A percentile compares a stretch with the other conserved stretches of the same genome.
These are phyloP conservation scores for Morella rubra DNA, from an alignment of 306 rosid species.

Conservation along the genomic window DNA sequence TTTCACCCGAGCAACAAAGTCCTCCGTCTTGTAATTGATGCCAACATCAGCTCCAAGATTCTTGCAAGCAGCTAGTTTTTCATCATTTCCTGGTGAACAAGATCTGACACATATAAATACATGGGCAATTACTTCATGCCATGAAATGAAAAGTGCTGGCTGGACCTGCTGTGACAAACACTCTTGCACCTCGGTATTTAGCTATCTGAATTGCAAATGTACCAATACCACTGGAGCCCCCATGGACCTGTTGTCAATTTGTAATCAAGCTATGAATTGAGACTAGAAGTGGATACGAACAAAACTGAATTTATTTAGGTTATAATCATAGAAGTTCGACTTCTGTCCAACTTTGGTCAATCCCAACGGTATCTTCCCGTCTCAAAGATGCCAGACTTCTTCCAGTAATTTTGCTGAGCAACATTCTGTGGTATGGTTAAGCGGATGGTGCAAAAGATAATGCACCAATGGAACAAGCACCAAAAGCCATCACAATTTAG, in stretches of 20 bases:
- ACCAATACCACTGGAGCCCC: slow-evolving; percentile 54
- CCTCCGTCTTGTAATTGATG: slow-evolving; percentile 65
- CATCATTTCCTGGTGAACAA: slow-evolving; percentile 53
- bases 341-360: neutral
- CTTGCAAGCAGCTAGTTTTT: slow-evolving; percentile 54
- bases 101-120: slow-evolving; percentile 4
- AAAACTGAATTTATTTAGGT: neutral
- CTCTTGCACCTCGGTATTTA: slow-evolving; percentile 46
- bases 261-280: neutral
- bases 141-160: neutral
- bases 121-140: neutral
- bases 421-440: neutral
- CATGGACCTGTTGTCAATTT: slow-evolving; percentile 41
- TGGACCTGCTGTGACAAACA: slow-evolving; percentile 57
- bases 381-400: neutral
- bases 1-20: slow-evolving; percentile 63
- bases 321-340: neutral
- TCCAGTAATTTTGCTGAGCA: no score
- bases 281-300: neutral
- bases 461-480: neutral
- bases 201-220: slow-evolving; percentile 50
- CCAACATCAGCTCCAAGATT: slow-evolving; percentile 63
- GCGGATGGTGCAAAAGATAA: neutral
- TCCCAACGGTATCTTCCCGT: neutral
- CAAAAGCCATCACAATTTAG: neutral